These are phyloP conservation scores for Periglandula ipomoeae DNA, from an alignment of 2,329 filamentous ascomycete genomes.

Conservation along the genomic window DNA sequence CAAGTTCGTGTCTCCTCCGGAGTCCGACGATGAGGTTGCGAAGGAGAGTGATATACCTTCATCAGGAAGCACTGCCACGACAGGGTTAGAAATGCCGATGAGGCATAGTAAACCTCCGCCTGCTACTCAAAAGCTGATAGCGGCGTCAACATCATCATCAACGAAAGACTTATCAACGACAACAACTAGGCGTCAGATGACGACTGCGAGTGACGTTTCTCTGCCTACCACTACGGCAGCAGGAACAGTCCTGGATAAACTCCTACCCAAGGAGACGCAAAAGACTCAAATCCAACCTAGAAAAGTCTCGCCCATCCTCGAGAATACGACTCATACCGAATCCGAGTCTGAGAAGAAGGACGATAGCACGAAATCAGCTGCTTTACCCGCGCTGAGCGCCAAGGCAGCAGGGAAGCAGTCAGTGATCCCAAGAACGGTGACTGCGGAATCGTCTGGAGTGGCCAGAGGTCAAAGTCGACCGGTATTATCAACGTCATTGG, in stretches of 20 bases:
- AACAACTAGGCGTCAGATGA: constrained; percentile 33
- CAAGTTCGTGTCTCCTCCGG: constrained; percentile 48
- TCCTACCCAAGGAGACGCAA: neutral
- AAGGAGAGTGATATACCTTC: constrained; percentile 26
- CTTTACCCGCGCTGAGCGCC: constrained; percentile 22
- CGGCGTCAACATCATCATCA: constrained; percentile 26
- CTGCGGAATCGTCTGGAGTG: constrained; percentile 11
- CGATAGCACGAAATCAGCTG: neutral
- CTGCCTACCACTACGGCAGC: constrained; percentile 29
- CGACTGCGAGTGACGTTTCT: constrained; percentile 38
- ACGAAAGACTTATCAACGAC: neutral
- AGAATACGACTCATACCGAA: constrained; percentile 12
- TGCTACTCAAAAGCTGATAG: constrained; percentile 32
- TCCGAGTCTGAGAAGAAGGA: neutral
- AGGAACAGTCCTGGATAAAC: neutral
- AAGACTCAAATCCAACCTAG: constrained; percentile 13
- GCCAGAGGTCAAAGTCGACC: constrained; percentile 1
- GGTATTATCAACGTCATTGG: neutral
- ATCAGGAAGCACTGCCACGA: constrained; percentile 29
- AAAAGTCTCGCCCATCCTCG: constrained; percentile 18
- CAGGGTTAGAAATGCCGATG: constrained; percentile 20
- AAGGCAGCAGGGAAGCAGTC: constrained; percentile 43
- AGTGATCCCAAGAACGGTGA: constrained; percentile 13
- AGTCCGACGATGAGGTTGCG: constrained; percentile 34
- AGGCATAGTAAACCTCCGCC: constrained; percentile 15